Evolutionary conservation across 371 early-diverging fungal genomes (phyloP).

Genomic region (Zychaea mexicana): DNA sequence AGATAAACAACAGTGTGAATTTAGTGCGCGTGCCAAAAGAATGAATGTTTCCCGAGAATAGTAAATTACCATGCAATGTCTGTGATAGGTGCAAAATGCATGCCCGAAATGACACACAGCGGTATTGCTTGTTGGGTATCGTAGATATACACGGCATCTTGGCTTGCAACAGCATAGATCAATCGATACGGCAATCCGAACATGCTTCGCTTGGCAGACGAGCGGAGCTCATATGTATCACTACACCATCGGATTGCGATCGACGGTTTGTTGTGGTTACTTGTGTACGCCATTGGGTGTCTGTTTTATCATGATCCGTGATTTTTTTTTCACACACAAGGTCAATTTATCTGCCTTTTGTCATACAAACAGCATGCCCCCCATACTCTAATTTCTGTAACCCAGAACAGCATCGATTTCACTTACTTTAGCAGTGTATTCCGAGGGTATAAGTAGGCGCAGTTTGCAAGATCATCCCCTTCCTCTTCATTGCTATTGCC

Average conservation of each 20-base stretch:
- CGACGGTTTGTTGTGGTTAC: slow-evolving; percentile 78
- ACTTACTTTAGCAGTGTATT: slow-evolving; percentile 31
- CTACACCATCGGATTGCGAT: slow-evolving; percentile 81
- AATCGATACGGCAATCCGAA: slow-evolving; percentile 73
- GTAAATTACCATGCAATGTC: slow-evolving; percentile 80
- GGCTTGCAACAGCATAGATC: slow-evolving; percentile 86
- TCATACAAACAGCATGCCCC: too few relatives aligned
- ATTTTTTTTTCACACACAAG: too few relatives aligned
- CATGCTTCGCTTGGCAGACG: slow-evolving; percentile 19
- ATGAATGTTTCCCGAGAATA: not conserved
- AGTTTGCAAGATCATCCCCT: slow-evolving; percentile 30
- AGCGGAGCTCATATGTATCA: slow-evolving; percentile 48
- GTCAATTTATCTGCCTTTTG: too few relatives aligned
- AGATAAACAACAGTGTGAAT: too few relatives aligned
- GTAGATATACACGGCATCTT: slow-evolving; percentile 84
- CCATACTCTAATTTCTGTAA: too few relatives aligned
- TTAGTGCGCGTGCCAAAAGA: too few relatives aligned
- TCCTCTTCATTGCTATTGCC: slow-evolving; percentile 15
- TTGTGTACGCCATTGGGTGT: slow-evolving; percentile 70
- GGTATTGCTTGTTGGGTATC: slow-evolving; percentile 81
- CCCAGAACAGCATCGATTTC: too few relatives aligned
- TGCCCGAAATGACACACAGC: slow-evolving; percentile 73
- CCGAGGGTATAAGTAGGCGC: slow-evolving; percentile 45
- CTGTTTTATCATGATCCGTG: slow-evolving; percentile 22
- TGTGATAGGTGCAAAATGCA: slow-evolving; percentile 91